phyloP scores from a whole-genome alignment of 495 filamentous ascomycete species.

The Beverwykella pulmonaria region DNA sequence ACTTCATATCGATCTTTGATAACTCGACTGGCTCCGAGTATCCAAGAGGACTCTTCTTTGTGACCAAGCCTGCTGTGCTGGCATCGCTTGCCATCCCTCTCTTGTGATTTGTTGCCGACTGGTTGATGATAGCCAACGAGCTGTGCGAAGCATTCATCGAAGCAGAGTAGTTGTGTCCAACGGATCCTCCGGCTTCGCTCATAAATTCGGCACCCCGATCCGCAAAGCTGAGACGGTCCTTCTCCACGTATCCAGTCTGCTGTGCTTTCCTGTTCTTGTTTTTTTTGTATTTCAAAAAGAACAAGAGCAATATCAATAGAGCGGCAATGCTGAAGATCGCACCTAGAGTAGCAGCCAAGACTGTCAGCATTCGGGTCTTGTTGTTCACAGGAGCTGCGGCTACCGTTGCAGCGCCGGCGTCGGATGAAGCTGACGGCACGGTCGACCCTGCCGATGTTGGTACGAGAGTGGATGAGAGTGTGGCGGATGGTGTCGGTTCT shows the following conservation, averaged over 20 bases:
- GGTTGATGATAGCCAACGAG: slow-evolving; percentile 50
- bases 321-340: slow-evolving; percentile 71
- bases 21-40: slow-evolving; percentile 44
- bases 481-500: slow-evolving; percentile 40
- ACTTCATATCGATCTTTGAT: slow-evolving; percentile 39
- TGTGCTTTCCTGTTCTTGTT: slow-evolving; percentile 54
- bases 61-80: slow-evolving; percentile 43
- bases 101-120: slow-evolving; percentile 43
- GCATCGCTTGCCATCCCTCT: slow-evolving; percentile 43
- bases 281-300: slow-evolving; percentile 67
- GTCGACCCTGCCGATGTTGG: slow-evolving; percentile 46
- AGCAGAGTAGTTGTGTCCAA: slow-evolving; percentile 51
- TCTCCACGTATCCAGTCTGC: slow-evolving; percentile 56
- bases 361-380: slow-evolving; percentile 54
- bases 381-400: slow-evolving; percentile 38
- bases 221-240: slow-evolving; percentile 64
- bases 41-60: slow-evolving; percentile 38
- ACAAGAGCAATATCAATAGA: slow-evolving; percentile 67
- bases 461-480: slow-evolving; percentile 45
- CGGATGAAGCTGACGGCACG: slow-evolving; percentile 48
- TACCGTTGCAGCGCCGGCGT: slow-evolving; percentile 30
- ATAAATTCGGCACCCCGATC: slow-evolving; percentile 64
- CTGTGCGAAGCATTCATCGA: slow-evolving; percentile 41
- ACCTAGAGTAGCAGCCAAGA: slow-evolving; percentile 80
- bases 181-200: slow-evolving; percentile 53